These are phyloP conservation scores for Polytrichum commune DNA, from an alignment of 225 moss, liverwort and hornwort species.

Conservation along the genomic window DNA sequence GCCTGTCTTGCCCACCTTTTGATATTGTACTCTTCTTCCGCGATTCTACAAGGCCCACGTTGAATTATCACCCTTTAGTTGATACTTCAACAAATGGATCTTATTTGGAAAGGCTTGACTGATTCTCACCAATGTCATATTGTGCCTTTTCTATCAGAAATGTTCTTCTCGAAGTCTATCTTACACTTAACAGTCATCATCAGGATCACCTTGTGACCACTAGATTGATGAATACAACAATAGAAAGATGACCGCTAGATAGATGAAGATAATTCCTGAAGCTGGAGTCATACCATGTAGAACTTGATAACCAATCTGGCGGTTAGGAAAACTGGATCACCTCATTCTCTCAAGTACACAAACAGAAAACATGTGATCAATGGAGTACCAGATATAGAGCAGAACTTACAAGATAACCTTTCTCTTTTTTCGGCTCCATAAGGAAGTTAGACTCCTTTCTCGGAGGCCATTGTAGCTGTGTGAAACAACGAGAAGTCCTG, in stretches of 20 bases:
- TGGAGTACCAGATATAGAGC: background rate
- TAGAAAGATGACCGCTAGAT: too few relatives aligned
- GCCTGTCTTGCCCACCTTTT: conserved; percentile 79
- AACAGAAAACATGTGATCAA: conserved; percentile 1
- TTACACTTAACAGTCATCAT: background rate
- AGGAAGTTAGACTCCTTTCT: conserved; percentile 26
- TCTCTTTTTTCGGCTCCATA: conserved; percentile 22
- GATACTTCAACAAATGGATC: too few relatives aligned
- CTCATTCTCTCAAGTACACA: background rate
- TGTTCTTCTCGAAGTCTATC: background rate
- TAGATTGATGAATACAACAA: too few relatives aligned
- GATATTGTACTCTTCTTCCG: conserved; percentile 30
- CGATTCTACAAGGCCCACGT: conserved; percentile 42
- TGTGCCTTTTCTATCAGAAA: background rate
- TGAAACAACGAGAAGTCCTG: conserved; percentile 62
- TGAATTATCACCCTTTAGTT: background rate
- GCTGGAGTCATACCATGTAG: too few relatives aligned
- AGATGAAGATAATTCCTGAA: too few relatives aligned
- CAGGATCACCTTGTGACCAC: too few relatives aligned
- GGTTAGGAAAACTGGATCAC: background rate
- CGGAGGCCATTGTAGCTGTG: conserved; percentile 44
- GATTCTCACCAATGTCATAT: conserved; percentile 6
- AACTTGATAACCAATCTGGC: too few relatives aligned
- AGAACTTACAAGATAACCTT: conserved; percentile 43
- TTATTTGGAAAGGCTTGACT: too few relatives aligned